Evolutionary conservation across 2,329 filamentous ascomycete genomes (phyloP).

Genomic region (Sclerotinia minor): DNA sequence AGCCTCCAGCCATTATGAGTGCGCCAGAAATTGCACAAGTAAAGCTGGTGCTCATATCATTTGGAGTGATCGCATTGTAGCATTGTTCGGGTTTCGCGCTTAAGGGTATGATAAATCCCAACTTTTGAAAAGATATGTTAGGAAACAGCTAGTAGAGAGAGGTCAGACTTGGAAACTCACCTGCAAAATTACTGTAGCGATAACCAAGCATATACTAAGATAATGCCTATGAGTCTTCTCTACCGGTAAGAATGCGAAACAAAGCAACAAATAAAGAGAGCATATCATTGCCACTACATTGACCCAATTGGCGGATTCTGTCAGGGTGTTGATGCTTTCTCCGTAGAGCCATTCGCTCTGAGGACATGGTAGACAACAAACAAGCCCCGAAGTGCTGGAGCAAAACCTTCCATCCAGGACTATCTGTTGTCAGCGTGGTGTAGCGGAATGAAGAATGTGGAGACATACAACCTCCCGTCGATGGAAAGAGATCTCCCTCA

Average conservation of each 20-base stretch:
- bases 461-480: conserved; percentile 64
- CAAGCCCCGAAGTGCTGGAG: conserved; percentile 51
- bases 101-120: conserved; percentile 89
- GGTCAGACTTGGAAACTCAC: conserved; percentile 51
- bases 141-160: conserved; percentile 1
- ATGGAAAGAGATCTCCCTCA: conserved; percentile 60
- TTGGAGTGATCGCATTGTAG: conserved; percentile 84
- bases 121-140: conserved; percentile 49
- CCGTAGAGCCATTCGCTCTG: conserved; percentile 74
- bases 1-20: conserved; percentile 82
- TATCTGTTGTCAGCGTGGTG: conserved; percentile 37
- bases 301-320: conserved; percentile 74
- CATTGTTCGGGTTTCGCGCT: conserved; percentile 78
- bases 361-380: conserved; percentile 90
- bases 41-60: conserved; percentile 81
- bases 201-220: conserved; percentile 80
- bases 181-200: conserved; percentile 75
- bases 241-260: conserved; percentile 76
- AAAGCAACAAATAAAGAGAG: conserved; percentile 73
- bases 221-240: conserved; percentile 93
- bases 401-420: conserved; percentile 59
- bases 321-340: conserved; percentile 59
- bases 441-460: not conserved
- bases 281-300: conserved; percentile 72
- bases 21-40: conserved; percentile 87